Conservation (phyloP, 192 early-diverging fungal species). For the Allomyces macrogynus region DNA sequence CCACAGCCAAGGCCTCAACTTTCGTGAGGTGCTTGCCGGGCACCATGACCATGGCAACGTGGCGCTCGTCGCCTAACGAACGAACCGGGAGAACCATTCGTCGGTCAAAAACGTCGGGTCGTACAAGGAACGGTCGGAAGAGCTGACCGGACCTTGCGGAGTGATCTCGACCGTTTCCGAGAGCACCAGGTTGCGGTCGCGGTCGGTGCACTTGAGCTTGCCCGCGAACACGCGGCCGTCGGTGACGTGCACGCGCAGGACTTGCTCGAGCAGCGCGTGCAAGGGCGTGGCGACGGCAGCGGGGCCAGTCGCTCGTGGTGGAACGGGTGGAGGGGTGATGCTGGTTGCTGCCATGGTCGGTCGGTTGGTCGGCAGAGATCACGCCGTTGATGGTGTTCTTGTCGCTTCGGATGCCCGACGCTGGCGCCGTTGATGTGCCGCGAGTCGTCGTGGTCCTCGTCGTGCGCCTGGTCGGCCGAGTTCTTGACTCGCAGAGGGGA, state of each 20-base stretch:
- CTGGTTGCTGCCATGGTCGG: no score
- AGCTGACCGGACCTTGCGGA: background rate
- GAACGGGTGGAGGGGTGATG: no score
- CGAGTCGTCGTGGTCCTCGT: no score
- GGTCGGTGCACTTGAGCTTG: conserved; percentile 3
- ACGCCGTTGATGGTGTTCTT: no score
- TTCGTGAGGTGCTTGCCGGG: background rate
- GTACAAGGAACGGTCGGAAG: background rate
- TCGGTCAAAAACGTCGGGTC: background rate
- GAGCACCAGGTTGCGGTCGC: conserved; percentile 7
- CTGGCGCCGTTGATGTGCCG: no score
- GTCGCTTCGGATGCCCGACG: no score
- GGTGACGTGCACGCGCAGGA: background rate
- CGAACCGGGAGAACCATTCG: background rate
- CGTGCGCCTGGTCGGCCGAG: no score
- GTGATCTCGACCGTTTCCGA: conserved; percentile 1
- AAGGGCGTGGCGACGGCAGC: background rate
- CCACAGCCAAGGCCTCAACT: no score
- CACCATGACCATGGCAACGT: background rate
- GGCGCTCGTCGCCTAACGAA: background rate
- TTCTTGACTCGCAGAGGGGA: no score
- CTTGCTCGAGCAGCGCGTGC: background rate
- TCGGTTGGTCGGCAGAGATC: no score
- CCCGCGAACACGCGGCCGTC: conserved; percentile 3
- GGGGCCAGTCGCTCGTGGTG: no score